phyloP scores from a whole-genome alignment of 2,329 filamentous ascomycete species.

The Sporothrix phasma region DNA sequence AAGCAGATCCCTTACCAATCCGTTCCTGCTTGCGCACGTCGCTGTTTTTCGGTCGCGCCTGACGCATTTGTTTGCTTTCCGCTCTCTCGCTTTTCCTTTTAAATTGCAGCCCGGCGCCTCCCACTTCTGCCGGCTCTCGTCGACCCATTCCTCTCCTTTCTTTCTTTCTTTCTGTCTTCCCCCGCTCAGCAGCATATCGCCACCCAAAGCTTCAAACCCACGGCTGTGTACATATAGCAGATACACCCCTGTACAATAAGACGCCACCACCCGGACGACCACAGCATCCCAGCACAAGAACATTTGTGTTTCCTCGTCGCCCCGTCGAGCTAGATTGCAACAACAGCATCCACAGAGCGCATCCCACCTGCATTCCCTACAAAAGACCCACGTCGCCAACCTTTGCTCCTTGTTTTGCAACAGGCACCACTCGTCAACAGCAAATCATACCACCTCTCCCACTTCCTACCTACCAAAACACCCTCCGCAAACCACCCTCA shows the following conservation, averaged over 20 bases:
- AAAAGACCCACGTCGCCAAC: not conserved
- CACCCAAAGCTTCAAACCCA: conserved; percentile 2
- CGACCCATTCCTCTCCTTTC: not conserved
- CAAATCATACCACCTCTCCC: not conserved
- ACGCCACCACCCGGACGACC: conserved; percentile 4
- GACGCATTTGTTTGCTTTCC: not conserved
- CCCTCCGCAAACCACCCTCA: not conserved
- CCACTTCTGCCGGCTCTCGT: not conserved
- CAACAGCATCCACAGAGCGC: not conserved
- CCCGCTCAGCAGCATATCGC: conserved; percentile 4
- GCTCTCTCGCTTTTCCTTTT: conserved; percentile 6
- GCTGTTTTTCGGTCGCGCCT: conserved; percentile 5
- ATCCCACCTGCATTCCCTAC: not conserved
- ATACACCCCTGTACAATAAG: conserved; percentile 9
- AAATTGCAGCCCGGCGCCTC: conserved; percentile 10
- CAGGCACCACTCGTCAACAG: not conserved
- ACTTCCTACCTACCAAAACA: not conserved
- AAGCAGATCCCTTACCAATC: not conserved
- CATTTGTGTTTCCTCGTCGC: conserved; percentile 15
- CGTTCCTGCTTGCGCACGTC: not conserved
- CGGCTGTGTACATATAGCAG: conserved; percentile 1
- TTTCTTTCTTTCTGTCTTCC: not conserved
- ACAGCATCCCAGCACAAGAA: not conserved
- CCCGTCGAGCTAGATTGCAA: conserved; percentile 7
- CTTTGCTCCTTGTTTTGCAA: not conserved